These are phyloP conservation scores for Ampelocalamus luodianensis DNA, from an alignment of 176 grass and related monocot genomes.

Conservation along the genomic window DNA sequence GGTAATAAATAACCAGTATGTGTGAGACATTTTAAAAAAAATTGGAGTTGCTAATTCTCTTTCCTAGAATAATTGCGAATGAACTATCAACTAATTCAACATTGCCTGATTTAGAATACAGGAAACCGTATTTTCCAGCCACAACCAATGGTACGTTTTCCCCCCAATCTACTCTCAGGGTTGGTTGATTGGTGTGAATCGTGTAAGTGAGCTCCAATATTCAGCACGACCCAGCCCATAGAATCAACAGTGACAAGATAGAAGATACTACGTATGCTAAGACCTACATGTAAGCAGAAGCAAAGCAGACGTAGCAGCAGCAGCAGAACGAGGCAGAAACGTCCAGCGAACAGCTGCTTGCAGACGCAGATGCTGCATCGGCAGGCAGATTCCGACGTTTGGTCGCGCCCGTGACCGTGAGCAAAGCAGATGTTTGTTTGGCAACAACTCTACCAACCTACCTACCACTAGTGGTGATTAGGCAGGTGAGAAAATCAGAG, in stretches of 20 bases:
- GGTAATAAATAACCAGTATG: background rate
- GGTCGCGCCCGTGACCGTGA: slow-evolving; percentile 3
- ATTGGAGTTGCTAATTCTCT: background rate
- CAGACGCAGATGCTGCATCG: background rate
- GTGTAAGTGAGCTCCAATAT: background rate
- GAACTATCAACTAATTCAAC: background rate
- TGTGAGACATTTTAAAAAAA: background rate
- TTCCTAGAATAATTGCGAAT: background rate
- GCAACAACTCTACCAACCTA: background rate
- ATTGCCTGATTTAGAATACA: background rate
- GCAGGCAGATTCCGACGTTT: slow-evolving; percentile 12
- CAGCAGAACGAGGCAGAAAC: background rate
- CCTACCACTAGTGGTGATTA: background rate
- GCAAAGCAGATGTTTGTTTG: background rate
- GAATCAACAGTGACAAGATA: background rate
- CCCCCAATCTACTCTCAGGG: background rate
- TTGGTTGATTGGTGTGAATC: background rate
- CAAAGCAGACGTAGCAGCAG: background rate
- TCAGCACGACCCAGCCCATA: background rate
- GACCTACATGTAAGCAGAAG: too few species aligned
- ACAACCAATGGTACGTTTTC: background rate
- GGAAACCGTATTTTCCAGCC: background rate
- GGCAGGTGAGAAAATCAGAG: background rate
- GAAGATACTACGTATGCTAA: background rate
- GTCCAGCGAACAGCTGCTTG: slow-evolving; percentile 4